A percentile compares a stretch with the other conserved stretches of the same genome.
phyloP scores from a whole-genome alignment of 371 early-diverging fungal genomes.

The Amoeboaphelidium protococcarum region DNA sequence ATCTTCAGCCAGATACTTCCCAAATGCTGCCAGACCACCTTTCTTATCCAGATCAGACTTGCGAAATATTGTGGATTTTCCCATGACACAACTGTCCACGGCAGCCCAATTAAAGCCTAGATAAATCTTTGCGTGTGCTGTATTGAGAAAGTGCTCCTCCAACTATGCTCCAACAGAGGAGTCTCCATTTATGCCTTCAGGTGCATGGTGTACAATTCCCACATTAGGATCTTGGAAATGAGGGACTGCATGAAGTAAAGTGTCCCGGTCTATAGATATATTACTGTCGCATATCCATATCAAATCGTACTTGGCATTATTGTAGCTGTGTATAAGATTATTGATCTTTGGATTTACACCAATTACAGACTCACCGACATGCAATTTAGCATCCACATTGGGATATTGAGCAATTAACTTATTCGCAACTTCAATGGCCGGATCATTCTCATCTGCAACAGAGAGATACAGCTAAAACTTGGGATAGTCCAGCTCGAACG shows the following conservation, averaged over 20 bases:
- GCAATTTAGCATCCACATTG: conserved; percentile 35
- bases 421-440: conserved; percentile 36
- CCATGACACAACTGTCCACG: conserved; percentile 63
- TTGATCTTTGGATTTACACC: conserved; percentile 85
- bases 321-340: conserved; percentile 61
- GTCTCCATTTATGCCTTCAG: conserved; percentile 36
- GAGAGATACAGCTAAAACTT: conserved; percentile 52
- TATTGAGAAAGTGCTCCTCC: conserved; percentile 56
- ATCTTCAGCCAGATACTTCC: conserved; percentile 74
- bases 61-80: conserved; percentile 74
- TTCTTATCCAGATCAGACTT: conserved; percentile 45
- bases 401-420: conserved; percentile 36
- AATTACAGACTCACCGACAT: conserved; percentile 31
- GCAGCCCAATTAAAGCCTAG: conserved; percentile 56
- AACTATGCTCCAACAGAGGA: conserved; percentile 45
- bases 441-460: conserved; percentile 45
- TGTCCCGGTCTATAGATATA: conserved; percentile 40
- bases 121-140: conserved; percentile 81
- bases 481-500: conserved; percentile 58
- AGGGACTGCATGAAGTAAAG: conserved; percentile 41
- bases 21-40: conserved; percentile 60
- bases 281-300: conserved; percentile 85
- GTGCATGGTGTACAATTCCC: conserved; percentile 77
- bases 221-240: not conserved
- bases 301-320: conserved; percentile 48